Base-by-base conservation (phyloP, 2,329 filamentous ascomycete species). In the Eurotiales sp. region DNA sequence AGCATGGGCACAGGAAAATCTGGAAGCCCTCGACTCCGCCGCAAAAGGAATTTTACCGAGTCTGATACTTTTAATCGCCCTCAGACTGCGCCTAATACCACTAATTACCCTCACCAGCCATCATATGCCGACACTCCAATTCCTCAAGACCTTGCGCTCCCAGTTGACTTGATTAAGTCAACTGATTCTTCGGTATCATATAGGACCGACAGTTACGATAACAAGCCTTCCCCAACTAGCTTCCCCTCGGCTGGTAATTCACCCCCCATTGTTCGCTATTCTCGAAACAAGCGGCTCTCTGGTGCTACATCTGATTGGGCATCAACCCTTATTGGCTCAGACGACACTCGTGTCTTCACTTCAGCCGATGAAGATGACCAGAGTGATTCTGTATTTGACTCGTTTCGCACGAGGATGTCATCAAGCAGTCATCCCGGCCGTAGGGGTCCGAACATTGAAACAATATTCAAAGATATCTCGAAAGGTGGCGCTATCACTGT, bases 361-460 rank as follows among this genome's bases (percentile, higher is more conserved):
- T 82, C 79, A 19, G 73, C 76, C 25, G 81, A 84, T 55, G 82
- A 83, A 57, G 80, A 83, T 58, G 83, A 83, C 56, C 76, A 80
- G 58, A 84, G 80, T 58, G 82, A 85, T 56, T 82, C 78, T 21
- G 74, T 78, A 14, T 85, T 80, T 67, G 82, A 85, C 65, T 85
- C 82, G 44, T 70, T 84, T 52, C 80, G 79, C 52, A 85, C 82
- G 8, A 74, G 79, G 58, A 77, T 77, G 46, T 82, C 80, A 14
- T 73, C 75, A 55, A 79, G 75, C 49, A 73, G 70, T 60, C 77
- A 74, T 50, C 77, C 77, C 22, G 77, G 75, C 37, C 69, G 75
- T 54, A 74, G 79, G 59, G 78, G 79, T 39, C 76, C 80, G 55
- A 77, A 77, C 44, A 83, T 85, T 52, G 80, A 85, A 59, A 82